phyloP scores from a whole-genome alignment of 768 basidiomycete species.

The Rossbeevera mucosa region DNA sequence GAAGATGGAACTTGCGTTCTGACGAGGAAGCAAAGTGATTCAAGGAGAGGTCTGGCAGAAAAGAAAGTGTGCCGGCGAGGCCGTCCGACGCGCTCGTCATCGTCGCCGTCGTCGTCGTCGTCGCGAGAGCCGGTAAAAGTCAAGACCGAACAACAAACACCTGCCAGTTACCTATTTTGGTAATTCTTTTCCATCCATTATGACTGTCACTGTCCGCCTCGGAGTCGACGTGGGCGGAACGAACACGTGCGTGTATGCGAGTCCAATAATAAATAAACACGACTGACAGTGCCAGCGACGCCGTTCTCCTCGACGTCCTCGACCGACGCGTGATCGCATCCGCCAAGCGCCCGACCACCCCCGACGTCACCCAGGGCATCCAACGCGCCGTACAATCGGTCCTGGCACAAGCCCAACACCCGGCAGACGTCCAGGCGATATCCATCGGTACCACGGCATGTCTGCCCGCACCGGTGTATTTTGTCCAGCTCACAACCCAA shows the following conservation, averaged over 20 bases:
- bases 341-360: conserved; percentile 51
- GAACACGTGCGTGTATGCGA: conserved; percentile 33
- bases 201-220: conserved; percentile 17
- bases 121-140: not conserved
- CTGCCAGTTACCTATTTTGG: not conserved
- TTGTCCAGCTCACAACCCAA: not conserved
- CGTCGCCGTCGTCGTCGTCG: conserved; percentile 4
- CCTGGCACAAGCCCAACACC: conserved; percentile 35
- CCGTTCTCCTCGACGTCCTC: conserved; percentile 22
- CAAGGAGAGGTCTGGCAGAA: conserved; percentile 41
- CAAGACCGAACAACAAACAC: conserved; percentile 7
- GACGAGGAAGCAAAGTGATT: conserved; percentile 45
- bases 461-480: not conserved
- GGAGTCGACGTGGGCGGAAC: conserved; percentile 35
- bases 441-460: conserved; percentile 59
- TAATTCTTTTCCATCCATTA: conserved; percentile 6
- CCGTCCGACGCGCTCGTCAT: conserved; percentile 42
- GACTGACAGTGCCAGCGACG: too few relatives aligned
- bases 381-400: conserved; percentile 46
- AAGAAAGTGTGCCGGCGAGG: conserved; percentile 27
- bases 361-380: conserved; percentile 56
- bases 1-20: conserved; percentile 59
- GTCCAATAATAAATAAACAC: too few relatives aligned
- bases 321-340: conserved; percentile 23
- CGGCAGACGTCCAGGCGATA: conserved; percentile 42